These are phyloP conservation scores for Eruca vesicaria DNA, from an alignment of 441 rosid species.

Conservation along the genomic window DNA sequence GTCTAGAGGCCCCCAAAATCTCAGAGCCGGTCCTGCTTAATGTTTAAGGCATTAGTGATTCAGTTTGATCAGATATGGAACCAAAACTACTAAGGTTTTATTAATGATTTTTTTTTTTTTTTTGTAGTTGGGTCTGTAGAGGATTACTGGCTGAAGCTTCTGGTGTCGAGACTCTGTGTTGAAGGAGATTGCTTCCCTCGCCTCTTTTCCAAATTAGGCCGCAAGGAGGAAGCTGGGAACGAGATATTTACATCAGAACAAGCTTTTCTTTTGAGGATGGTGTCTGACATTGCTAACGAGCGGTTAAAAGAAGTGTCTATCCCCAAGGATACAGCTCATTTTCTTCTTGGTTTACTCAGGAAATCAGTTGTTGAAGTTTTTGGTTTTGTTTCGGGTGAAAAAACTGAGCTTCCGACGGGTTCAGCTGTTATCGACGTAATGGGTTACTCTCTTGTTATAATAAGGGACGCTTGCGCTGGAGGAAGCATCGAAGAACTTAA, in stretches of 20 bases:
- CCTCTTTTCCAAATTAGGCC: conserved; percentile 42
- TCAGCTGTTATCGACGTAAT: conserved; percentile 46
- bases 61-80: not conserved
- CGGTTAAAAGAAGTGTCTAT: conserved; percentile 42
- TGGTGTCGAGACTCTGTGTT: conserved; percentile 65
- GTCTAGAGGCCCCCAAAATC: no score
- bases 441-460: conserved; percentile 58
- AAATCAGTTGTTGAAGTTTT: conserved; percentile 38
- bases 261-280: conserved; percentile 54
- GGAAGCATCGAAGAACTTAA: conserved; percentile 32
- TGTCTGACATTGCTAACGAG: conserved; percentile 65
- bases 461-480: conserved; percentile 59
- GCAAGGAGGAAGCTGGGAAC: not conserved
- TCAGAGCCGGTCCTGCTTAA: no score
- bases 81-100: not conserved
- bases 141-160: conserved; percentile 68
- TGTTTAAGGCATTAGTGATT: no score
- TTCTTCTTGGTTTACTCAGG: conserved; percentile 47
- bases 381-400: conserved; percentile 38
- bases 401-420: conserved; percentile 63
- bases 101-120: not conserved
- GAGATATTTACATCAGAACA: conserved; percentile 50
- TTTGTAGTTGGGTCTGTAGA: conserved; percentile 66
- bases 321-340: conserved; percentile 39
- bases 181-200: conserved; percentile 49